Evolutionary conservation across 129 eudicot genomes (phyloP).

Genomic region (Saposhnikovia divaricata): DNA sequence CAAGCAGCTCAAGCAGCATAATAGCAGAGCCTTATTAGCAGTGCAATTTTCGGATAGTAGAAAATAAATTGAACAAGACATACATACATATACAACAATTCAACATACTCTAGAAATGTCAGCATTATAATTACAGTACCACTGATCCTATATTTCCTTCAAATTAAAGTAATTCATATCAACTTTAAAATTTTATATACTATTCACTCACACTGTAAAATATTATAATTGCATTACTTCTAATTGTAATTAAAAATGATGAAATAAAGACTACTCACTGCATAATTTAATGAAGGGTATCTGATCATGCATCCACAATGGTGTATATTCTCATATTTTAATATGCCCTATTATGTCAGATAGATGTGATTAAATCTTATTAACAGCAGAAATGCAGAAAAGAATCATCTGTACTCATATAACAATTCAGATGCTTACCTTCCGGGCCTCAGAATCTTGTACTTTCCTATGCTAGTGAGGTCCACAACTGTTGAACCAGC

Average conservation of each 20-base stretch:
- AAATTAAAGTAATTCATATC: background rate
- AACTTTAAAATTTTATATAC: background rate
- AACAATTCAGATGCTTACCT: conserved; percentile 40
- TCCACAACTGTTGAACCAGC: conserved; percentile 94
- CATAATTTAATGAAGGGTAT: background rate
- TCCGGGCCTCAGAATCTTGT: conserved; percentile 79
- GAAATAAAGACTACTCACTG: background rate
- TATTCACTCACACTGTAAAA: background rate
- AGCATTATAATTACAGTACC: background rate
- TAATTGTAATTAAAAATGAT: background rate
- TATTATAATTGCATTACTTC: background rate
- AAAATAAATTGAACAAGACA: background rate
- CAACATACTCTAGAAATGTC: background rate
- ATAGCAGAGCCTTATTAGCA: background rate
- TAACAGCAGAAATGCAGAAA: background rate
- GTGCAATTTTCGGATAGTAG: background rate
- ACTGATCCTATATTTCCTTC: background rate
- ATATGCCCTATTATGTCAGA: background rate
- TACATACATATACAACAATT: background rate
- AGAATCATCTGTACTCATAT: background rate
- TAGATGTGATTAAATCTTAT: background rate
- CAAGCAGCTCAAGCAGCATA: background rate
- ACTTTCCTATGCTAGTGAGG: conserved; percentile 57
- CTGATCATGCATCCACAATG: background rate
- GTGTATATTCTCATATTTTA: background rate